phyloP scores from a whole-genome alignment of 2,329 filamentous ascomycete genomes.

The Sporothrix mexicana region DNA sequence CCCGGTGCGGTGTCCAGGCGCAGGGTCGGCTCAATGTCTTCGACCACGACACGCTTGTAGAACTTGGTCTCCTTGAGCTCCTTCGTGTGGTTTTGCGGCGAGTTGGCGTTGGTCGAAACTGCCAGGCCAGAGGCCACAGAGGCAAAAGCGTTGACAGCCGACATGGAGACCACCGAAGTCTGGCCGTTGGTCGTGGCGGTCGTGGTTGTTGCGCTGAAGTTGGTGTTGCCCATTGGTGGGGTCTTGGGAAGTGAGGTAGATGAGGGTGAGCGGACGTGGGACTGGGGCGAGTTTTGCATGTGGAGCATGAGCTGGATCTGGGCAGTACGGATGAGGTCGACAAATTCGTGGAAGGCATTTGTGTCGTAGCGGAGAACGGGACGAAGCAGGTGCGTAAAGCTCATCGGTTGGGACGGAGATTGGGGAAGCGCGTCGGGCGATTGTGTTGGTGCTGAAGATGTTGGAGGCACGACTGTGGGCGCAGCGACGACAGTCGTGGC shows the following conservation, averaged over 20 bases:
- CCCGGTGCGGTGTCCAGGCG: conserved; percentile 88
- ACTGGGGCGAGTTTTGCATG: conserved; percentile 55
- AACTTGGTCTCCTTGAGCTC: conserved; percentile 86
- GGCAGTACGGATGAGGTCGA: conserved; percentile 73
- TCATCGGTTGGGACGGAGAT: conserved; percentile 65
- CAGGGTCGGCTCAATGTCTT: conserved; percentile 94
- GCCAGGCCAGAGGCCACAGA: conserved; percentile 54
- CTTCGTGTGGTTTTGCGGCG: conserved; percentile 48
- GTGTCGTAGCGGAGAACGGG: conserved; percentile 84
- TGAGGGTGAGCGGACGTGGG: conserved; percentile 69
- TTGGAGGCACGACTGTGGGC: conserved; percentile 4
- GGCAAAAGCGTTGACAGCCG: conserved; percentile 36
- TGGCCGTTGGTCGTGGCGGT: neutral
- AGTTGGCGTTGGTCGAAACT: conserved; percentile 41
- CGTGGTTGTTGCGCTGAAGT: conserved; percentile 41
- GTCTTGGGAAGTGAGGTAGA: conserved; percentile 37
- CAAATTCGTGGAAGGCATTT: conserved; percentile 82
- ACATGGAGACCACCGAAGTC: neutral
- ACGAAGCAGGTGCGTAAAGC: conserved; percentile 82
- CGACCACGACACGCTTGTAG: conserved; percentile 84
- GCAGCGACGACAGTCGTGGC: neutral
- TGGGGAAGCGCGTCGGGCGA: conserved; percentile 41
- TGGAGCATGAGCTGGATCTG: conserved; percentile 36
- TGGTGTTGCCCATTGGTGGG: conserved; percentile 60
- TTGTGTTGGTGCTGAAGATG: neutral